These are phyloP conservation scores for Chlamydomonas eustigma DNA, from an alignment of 139 green algal species.

Conservation along the genomic window DNA sequence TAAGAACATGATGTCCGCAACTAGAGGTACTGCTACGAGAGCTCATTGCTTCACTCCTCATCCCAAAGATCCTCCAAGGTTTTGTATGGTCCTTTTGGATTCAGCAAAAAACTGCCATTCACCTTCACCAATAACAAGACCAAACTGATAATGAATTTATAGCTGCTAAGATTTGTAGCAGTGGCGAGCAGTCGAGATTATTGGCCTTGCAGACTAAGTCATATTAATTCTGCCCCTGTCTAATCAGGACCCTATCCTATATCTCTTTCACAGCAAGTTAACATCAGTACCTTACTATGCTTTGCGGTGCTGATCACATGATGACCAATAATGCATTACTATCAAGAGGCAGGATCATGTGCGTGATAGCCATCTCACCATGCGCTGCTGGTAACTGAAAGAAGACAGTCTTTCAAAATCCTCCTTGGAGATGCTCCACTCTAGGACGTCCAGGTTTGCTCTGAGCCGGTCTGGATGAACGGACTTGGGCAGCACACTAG, in stretches of 20 bases:
- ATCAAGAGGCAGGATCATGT: background rate
- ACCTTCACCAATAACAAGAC: conserved; percentile 35
- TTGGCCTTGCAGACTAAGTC: too few relatives aligned
- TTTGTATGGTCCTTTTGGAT: conserved; percentile 66
- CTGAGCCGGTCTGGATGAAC: conserved; percentile 67
- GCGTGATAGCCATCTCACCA: background rate
- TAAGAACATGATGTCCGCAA: too few relatives aligned
- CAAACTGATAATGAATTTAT: background rate
- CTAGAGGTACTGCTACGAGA: too few relatives aligned
- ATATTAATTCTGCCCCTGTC: too few relatives aligned
- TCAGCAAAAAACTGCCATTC: conserved; percentile 57
- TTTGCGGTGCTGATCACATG: background rate
- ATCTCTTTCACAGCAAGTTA: background rate
- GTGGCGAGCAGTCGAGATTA: too few relatives aligned
- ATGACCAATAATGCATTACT: background rate
- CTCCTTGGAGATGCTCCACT: background rate
- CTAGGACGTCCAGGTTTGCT: conserved; percentile 76
- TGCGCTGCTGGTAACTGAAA: background rate
- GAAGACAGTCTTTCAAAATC: background rate
- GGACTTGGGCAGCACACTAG: conserved; percentile 86
- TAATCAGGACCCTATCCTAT: too few relatives aligned
- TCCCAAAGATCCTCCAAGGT: conserved; percentile 84
- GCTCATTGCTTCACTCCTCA: too few relatives aligned
- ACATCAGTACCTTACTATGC: background rate
- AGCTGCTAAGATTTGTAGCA: background rate